A percentile compares a stretch with the other conserved stretches of the same genome.
Conservation (phyloP, 1,284 basidiomycete genomes). For the Laetiporus sulphureus region DNA sequence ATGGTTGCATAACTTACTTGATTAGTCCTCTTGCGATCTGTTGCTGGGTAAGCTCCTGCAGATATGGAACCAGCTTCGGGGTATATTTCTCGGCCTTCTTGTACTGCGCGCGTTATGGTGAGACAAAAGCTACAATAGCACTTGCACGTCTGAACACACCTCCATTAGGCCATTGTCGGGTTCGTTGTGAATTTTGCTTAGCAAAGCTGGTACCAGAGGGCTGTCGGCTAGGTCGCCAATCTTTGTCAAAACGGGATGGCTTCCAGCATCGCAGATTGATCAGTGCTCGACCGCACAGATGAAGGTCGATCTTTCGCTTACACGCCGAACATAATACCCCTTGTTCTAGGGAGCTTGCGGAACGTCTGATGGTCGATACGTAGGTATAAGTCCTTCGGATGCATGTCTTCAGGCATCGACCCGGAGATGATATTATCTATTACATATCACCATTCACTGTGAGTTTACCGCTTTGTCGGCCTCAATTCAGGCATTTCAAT, state of each 20-base stretch:
- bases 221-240: slow-evolving; percentile 30
- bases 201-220: slow-evolving; percentile 31
- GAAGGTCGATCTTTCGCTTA: slow-evolving; percentile 12
- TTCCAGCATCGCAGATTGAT: slow-evolving; percentile 5
- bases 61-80: slow-evolving; percentile 29
- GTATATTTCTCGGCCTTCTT: slow-evolving; percentile 29
- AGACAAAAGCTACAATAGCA: not conserved
- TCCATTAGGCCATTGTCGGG: slow-evolving; percentile 26
- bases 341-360: slow-evolving; percentile 33
- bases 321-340: slow-evolving; percentile 35
- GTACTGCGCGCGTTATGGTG: slow-evolving; percentile 18
- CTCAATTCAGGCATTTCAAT: not conserved
- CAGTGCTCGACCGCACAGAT: not conserved
- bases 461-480: not conserved
- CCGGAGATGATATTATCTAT: slow-evolving; percentile 25
- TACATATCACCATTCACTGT: too few relatives aligned
- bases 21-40: slow-evolving; percentile 33
- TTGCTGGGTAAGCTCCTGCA: slow-evolving; percentile 27
- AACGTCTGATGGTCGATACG: slow-evolving; percentile 35
- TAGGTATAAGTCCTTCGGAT: slow-evolving; percentile 28
- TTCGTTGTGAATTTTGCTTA: slow-evolving; percentile 31
- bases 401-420: slow-evolving; percentile 20
- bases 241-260: slow-evolving; percentile 31
- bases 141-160: slow-evolving; percentile 12
- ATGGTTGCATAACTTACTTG: slow-evolving; percentile 19